Conservation (phyloP, 2,329 filamentous ascomycete species). For the Ascochyta lentis region DNA sequence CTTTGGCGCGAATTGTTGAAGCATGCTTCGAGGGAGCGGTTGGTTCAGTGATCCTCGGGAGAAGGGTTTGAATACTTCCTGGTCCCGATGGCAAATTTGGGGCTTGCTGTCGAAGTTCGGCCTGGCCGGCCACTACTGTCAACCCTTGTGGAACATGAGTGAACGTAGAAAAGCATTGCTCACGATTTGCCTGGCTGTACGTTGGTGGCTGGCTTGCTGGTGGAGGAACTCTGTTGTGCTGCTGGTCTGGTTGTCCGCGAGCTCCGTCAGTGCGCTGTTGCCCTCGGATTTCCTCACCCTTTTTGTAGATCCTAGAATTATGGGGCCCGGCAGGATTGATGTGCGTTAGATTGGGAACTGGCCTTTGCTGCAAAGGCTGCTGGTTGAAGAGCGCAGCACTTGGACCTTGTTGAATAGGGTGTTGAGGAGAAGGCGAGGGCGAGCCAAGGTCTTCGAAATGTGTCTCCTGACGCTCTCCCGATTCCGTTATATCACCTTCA, state of each 20-base stretch:
- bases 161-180: not conserved
- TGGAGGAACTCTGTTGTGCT: conserved; percentile 2
- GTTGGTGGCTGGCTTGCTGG: conserved; percentile 20
- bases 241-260: conserved; percentile 1
- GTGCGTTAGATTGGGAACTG: not conserved
- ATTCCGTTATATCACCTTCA: conserved; percentile 36
- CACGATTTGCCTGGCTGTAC: conserved; percentile 15
- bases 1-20: conserved; percentile 6
- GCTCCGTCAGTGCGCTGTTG: conserved; percentile 23
- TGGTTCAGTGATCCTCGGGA: conserved; percentile 5
- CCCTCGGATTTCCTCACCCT: conserved; percentile 26
- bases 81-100: not conserved
- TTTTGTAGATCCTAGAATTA: conserved; percentile 17
- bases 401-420: conserved; percentile 13
- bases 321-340: conserved; percentile 1
- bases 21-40: conserved; percentile 1
- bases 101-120: conserved; percentile 6
- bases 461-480: conserved; percentile 17
- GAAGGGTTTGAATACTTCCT: not conserved
- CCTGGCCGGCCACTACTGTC: not conserved
- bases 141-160: not conserved
- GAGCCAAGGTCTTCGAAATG: conserved; percentile 12
- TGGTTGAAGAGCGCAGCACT: conserved; percentile 1
- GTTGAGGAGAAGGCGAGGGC: conserved; percentile 20
- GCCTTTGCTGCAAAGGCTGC: conserved; percentile 12